Evolutionary conservation across 305 asterid genomes (phyloP).

Genomic region (Ajuga reptans): DNA sequence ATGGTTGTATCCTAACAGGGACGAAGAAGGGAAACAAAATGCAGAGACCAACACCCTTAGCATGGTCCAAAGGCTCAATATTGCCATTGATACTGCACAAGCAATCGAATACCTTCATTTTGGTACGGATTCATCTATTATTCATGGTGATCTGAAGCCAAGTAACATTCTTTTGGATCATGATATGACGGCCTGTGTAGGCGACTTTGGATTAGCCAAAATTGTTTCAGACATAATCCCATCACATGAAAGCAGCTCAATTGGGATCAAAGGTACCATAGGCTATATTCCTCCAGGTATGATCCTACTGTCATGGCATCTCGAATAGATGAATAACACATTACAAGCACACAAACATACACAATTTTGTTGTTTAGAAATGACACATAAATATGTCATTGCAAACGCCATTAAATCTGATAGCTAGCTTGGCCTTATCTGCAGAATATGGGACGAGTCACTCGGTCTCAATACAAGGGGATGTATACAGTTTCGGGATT

Average conservation of each 20-base stretch:
- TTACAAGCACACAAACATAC: too few relatives aligned
- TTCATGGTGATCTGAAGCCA: slow-evolving; percentile 4
- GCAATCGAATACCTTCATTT: background rate
- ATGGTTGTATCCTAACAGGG: background rate
- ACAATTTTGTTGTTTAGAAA: too few relatives aligned
- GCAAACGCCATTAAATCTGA: too few relatives aligned
- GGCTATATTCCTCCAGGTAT: too few relatives aligned
- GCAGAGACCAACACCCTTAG: background rate
- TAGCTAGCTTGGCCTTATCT: too few relatives aligned
- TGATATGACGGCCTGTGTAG: background rate
- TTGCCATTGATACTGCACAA: background rate
- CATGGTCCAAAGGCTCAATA: background rate
- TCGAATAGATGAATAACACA: too few relatives aligned
- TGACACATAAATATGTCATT: too few relatives aligned
- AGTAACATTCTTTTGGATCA: background rate
- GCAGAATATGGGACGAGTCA: too few relatives aligned
- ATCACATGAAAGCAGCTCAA: background rate
- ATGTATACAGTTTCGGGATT: too few relatives aligned
- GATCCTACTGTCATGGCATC: too few relatives aligned
- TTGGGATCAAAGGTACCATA: too few relatives aligned
- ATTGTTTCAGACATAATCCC: background rate
- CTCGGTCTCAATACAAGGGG: too few relatives aligned
- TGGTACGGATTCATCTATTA: background rate
- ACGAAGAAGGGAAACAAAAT: background rate
- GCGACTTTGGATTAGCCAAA: background rate